These are phyloP conservation scores for Craterostigma plantagineum DNA, from an alignment of 257 asterid genomes.

Conservation along the genomic window DNA sequence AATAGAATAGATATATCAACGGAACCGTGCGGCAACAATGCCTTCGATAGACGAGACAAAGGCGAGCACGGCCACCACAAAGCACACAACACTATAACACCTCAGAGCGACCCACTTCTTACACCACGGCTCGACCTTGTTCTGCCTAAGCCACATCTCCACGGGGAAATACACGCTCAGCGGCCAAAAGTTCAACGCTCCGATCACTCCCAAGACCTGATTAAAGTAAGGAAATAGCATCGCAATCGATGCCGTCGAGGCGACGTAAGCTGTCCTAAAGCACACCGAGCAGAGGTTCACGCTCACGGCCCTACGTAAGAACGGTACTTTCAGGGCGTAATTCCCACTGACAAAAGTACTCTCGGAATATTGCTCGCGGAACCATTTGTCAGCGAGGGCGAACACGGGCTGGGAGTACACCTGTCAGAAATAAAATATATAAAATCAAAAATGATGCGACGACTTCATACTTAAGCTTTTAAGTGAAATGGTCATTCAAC, in stretches of 20 bases:
- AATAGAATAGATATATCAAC: background rate
- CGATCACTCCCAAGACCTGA: slow-evolving; percentile 58
- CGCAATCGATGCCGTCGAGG: slow-evolving; percentile 30
- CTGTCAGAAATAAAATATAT: slow-evolving; percentile 26
- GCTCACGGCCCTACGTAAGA: slow-evolving; percentile 17
- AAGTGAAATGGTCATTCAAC: too few species aligned
- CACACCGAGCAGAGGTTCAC: slow-evolving; percentile 32
- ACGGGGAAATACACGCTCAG: slow-evolving; percentile 52
- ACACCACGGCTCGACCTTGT: slow-evolving; percentile 24
- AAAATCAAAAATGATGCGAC: too few species aligned
- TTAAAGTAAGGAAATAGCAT: slow-evolving; percentile 61
- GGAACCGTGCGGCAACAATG: slow-evolving; percentile 27
- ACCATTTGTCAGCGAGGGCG: slow-evolving; percentile 37
- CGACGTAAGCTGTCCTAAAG: slow-evolving; percentile 44
- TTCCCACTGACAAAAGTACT: slow-evolving; percentile 14
- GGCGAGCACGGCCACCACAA: slow-evolving; percentile 37
- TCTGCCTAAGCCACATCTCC: slow-evolving; percentile 65
- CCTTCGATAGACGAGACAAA: slow-evolving; percentile 61
- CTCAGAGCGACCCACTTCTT: slow-evolving; percentile 26
- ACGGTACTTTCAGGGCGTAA: slow-evolving; percentile 8
- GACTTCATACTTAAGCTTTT: too few species aligned
- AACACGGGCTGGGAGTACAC: slow-evolving; percentile 58
- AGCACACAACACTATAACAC: slow-evolving; percentile 17
- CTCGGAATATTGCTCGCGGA: slow-evolving; percentile 22
- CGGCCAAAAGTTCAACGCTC: slow-evolving; percentile 73